phyloP scores from a whole-genome alignment of 2,329 filamentous ascomycete species.

The Epichloe coenophiala region DNA sequence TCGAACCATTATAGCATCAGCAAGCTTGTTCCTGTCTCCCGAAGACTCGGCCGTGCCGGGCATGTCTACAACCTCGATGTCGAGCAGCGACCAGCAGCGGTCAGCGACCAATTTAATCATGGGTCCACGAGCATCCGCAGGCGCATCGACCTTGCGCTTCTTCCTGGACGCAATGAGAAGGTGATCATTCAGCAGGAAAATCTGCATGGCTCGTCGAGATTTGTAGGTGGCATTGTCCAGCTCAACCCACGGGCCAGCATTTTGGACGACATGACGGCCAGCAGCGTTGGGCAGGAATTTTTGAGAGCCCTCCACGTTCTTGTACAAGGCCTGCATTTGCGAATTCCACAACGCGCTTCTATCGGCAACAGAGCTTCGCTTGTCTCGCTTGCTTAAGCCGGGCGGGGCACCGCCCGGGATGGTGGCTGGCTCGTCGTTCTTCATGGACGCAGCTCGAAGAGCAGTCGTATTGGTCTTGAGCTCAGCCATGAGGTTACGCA shows the following conservation, averaged over 20 bases:
- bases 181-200: slow-evolving; percentile 91
- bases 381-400: slow-evolving; percentile 56
- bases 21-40: slow-evolving; percentile 44
- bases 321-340: slow-evolving; percentile 70
- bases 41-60: slow-evolving; percentile 50
- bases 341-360: slow-evolving; percentile 54
- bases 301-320: slow-evolving; percentile 93
- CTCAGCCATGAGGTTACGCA: slow-evolving; percentile 84
- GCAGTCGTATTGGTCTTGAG: slow-evolving; percentile 66
- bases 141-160: slow-evolving; percentile 71
- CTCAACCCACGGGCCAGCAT: slow-evolving; percentile 89
- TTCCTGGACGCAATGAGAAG: slow-evolving; percentile 82
- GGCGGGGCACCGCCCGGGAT: slow-evolving; percentile 38
- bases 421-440: slow-evolving; percentile 31
- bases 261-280: slow-evolving; percentile 86
- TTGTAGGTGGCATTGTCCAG: slow-evolving; percentile 97
- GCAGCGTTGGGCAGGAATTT: slow-evolving; percentile 86
- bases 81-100: slow-evolving; percentile 83
- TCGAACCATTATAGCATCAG: slow-evolving; percentile 82
- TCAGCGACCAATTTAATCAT: slow-evolving; percentile 77
- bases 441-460: slow-evolving; percentile 45
- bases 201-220: slow-evolving; percentile 73
- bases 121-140: slow-evolving; percentile 35
- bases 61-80: slow-evolving; percentile 87
- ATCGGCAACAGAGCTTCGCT: slow-evolving; percentile 76